These are phyloP conservation scores for Boechera stricta DNA, from an alignment of 345 rosid species.

Conservation along the genomic window DNA sequence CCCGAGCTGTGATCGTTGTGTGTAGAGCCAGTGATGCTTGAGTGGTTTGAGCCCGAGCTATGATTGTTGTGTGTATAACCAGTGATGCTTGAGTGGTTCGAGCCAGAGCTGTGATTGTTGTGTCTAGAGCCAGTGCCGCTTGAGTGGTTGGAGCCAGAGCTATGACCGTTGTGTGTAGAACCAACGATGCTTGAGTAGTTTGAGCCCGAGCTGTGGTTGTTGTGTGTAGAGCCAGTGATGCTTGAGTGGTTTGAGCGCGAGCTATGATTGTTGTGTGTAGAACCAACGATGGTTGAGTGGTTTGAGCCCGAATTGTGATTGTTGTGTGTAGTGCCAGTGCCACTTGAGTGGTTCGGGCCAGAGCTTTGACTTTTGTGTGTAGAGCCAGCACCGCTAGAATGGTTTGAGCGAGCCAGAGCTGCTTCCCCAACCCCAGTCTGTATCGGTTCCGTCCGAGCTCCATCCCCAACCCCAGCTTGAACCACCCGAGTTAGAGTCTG, in stretches of 20 bases:
- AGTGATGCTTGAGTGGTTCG: conserved; percentile 8
- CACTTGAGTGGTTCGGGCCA: conserved; percentile 5
- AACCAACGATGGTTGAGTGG: conserved; percentile 13
- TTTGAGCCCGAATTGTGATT: not conserved
- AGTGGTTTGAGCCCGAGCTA: conserved; percentile 7
- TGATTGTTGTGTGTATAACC: not conserved
- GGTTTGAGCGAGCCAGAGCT: conserved; percentile 25
- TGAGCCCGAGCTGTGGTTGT: not conserved
- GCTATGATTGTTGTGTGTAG: not conserved
- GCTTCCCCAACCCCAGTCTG: conserved; percentile 25
- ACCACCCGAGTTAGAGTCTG: conserved; percentile 14
- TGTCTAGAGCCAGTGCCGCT: conserved; percentile 7
- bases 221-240: conserved; percentile 2
- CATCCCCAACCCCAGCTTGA: conserved; percentile 30
- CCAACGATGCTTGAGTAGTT: not conserved
- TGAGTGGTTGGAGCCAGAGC: conserved; percentile 14
- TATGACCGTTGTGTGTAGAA: not conserved
- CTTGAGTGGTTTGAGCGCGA: conserved; percentile 17
- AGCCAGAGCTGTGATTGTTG: not conserved
- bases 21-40: conserved; percentile 5
- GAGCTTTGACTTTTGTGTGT: not conserved
- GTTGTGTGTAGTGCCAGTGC: conserved; percentile 5
- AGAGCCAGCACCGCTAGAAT: conserved; percentile 13
- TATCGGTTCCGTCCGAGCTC: conserved; percentile 17
- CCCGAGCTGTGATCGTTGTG: not conserved